Evolutionary conservation across 2,329 filamentous ascomycete genomes (phyloP).

Genomic region (Colletotrichum noveboracense): DNA sequence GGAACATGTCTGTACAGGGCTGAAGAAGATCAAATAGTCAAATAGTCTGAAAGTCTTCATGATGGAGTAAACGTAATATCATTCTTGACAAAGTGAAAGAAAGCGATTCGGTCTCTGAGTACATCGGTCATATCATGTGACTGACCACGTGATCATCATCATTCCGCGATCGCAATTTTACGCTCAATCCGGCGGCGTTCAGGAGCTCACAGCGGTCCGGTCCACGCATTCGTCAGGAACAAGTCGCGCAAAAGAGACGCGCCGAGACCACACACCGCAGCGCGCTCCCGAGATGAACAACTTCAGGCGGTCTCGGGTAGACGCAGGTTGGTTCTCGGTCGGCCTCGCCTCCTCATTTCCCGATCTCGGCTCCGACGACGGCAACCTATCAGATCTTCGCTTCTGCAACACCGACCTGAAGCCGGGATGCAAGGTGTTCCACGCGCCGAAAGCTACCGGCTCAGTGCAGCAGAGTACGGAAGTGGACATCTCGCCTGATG

Average conservation of each 20-base stretch:
- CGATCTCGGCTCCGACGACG: slow-evolving; percentile 48
- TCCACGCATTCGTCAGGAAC: neutral
- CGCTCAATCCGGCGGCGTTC: neutral
- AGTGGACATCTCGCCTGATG: slow-evolving; percentile 39
- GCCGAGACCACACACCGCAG: neutral
- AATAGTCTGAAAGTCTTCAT: fast-evolving
- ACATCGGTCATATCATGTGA: neutral
- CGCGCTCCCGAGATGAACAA: slow-evolving; percentile 26
- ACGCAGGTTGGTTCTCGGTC: slow-evolving; percentile 55
- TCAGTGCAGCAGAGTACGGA: slow-evolving; percentile 36
- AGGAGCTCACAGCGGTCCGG: neutral
- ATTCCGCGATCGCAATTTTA: neutral
- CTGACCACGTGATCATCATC: neutral
- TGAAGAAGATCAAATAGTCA: neutral
- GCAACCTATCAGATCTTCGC: slow-evolving; percentile 42
- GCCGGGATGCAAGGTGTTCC: slow-evolving; percentile 66
- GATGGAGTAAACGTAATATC: fast-evolving
- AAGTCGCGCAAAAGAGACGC: neutral
- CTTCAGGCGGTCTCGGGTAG: slow-evolving; percentile 27
- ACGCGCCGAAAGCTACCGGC: slow-evolving; percentile 45
- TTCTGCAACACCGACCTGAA: slow-evolving; percentile 43
- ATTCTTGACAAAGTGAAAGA: neutral
- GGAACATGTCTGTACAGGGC: neutral
- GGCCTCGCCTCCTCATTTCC: slow-evolving; percentile 62
- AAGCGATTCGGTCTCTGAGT: fast-evolving